These are phyloP conservation scores for Fusarium veterinarium DNA, from an alignment of 2,329 filamentous ascomycete species.

Conservation along the genomic window DNA sequence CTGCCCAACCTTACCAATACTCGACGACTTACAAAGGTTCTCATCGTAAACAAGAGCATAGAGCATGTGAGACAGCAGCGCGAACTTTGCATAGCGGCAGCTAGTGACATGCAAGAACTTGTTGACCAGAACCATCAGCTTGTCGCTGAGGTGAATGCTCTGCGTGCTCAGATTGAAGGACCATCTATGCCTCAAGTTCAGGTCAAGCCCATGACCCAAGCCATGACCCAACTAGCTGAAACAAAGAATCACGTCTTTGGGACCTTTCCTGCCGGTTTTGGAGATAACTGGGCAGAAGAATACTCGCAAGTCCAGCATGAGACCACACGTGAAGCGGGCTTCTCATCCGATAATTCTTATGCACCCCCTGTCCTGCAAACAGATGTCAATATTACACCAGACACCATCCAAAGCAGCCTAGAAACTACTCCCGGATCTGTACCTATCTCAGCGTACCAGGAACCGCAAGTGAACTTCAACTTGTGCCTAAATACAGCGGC, in stretches of 20 bases:
- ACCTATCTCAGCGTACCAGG: background rate
- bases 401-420: background rate
- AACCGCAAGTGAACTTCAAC: background rate
- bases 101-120: slow-evolving; percentile 3
- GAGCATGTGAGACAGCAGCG: slow-evolving; percentile 16
- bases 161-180: slow-evolving; percentile 6
- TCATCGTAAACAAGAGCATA: slow-evolving; percentile 19
- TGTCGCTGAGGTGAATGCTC: slow-evolving; percentile 6
- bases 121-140: background rate
- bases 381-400: background rate
- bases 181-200: background rate
- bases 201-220: slow-evolving; percentile 5
- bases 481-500: background rate
- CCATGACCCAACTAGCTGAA: slow-evolving; percentile 15
- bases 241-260: slow-evolving; percentile 16
- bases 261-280: background rate
- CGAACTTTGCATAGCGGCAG: background rate
- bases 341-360: background rate
- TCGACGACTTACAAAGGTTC: slow-evolving; percentile 19
- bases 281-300: slow-evolving; percentile 8
- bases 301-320: background rate
- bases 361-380: background rate
- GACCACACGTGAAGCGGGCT: background rate
- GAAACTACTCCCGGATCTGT: background rate
- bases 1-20: slow-evolving; percentile 1